Base-by-base conservation (phyloP, 257 asterid genomes). In the Petrea volubilis region DNA sequence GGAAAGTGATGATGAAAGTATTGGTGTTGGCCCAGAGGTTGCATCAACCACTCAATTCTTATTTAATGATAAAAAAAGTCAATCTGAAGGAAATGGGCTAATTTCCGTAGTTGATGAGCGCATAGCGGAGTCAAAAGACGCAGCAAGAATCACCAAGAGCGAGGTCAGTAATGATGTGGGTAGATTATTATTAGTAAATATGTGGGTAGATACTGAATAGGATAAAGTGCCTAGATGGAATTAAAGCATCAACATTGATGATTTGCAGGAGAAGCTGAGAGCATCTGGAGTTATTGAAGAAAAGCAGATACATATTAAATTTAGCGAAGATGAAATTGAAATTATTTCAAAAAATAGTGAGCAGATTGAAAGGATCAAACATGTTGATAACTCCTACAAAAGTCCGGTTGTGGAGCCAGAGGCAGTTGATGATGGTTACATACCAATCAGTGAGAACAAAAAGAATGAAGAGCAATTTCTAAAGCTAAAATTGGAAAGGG, bases 401-500 rank as follows among this genome's bases (percentile, higher is more conserved):
- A 74, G 57, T 40, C 57, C 44, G 47, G 33, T 65, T 62, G 58
- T 44, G 61, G 76, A 77, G 73, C 52, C 81, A 38, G 77, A 80
- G 50, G 73, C 74, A 46, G 58, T 64, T 52, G 82, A 75, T 67
- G 77, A 74, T 56, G 67, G 24, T 46, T 33, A 53, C n/a, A 53
- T 46, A 53, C 64, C 78, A 27, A 58, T 38, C 58, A 52, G 60
- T 34, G 67, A 75, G 74, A 78, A 73, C 60, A 75, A 70, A 62
- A 78, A 24, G 67, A 70, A 51, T 15, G 81, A 62, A 71, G 84
- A 72, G 60, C 44, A 44, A 44, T 73, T 80, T 79, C 78, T 79
- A 49, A 82, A 80, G 77, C 76, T 89, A 57, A 87, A 82, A 73
- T 64, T 87, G 81, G 97, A 88, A 79, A 76, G 78, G 70, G 96